Base-by-base conservation (phyloP, 2,329 filamentous ascomycete genomes). In the Phaeosphaeriaceae sp. region DNA sequence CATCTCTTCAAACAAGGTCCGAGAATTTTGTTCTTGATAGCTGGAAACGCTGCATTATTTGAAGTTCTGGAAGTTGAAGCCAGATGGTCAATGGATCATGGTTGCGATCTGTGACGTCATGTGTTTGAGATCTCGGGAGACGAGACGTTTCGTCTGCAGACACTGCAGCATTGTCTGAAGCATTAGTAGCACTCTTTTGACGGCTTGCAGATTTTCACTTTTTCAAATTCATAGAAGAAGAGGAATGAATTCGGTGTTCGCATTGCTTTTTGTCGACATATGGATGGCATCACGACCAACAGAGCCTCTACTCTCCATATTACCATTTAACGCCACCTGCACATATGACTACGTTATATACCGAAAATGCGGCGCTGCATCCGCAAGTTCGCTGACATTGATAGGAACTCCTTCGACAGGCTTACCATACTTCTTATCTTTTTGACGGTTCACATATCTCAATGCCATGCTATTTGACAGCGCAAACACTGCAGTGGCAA, bases 21-120 rank as follows among this genome's bases (percentile, higher is more conserved):
- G 25, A 27, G 25, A 27, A 27, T 5, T 4, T 9, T 9, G n/a
- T 9, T 9, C 25, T 5, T 9, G 9, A 27, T 9, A 27, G 25
- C 9, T 27, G 25, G 9, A 9, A 9, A 27, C 9, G 5, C 9
- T 9, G 25, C 25, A 9, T 5, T 27, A 27, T 27, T 27, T 27
- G 25, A 27, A 27, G 25, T 27, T 27, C 25, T 20, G 25, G 10
- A 46, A 25, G 42, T 49, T 62, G 49, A 58, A 53, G 65, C 53
- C 59, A 63, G 48, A 55, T 56, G 27, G 45, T 54, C 42, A 9
- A 46, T 31, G 47, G 54, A 51, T 56, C 33, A 48, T 47, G 51
- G 57, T 63, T 51, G 41, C 49, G 62, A 60, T 61, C 49, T 21
- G 54, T 72, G 71, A 74, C 69, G 71, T 75, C 69, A 73, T 67